Percentiles rank a stretch among this genome's conserved stretches.
phyloP scores from a whole-genome alignment of 805 yeast genomes.

The Wickerhamomyces ciferrii region DNA sequence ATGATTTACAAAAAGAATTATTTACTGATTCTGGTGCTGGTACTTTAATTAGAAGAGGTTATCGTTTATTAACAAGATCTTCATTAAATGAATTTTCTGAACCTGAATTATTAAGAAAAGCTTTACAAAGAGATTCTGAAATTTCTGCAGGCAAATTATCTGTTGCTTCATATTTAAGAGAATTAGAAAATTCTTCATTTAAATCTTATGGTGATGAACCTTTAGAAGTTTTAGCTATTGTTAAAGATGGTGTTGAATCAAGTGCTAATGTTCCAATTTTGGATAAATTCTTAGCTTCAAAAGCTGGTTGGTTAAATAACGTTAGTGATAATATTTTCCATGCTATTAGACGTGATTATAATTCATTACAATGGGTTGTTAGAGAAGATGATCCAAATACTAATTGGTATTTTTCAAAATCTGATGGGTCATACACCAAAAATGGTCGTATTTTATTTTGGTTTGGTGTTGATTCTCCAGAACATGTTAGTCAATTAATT shows the following conservation, averaged over 20 bases:
- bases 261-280: constrained; percentile 52
- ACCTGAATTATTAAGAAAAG: constrained; percentile 73
- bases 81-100: constrained; percentile 63
- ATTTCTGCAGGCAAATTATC: constrained; percentile 64
- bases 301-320: constrained; percentile 95
- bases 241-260: constrained; percentile 40
- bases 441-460: constrained; percentile 90
- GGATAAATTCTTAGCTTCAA: constrained; percentile 82
- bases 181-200: constrained; percentile 56
- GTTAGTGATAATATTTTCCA: constrained; percentile 93
- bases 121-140: constrained; percentile 72
- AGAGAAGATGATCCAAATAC: constrained; percentile 87
- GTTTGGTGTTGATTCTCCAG: constrained; percentile 77
- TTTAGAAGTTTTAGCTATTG: constrained; percentile 87
- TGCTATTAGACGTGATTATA: constrained; percentile 70
- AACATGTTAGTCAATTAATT: constrained; percentile 58
- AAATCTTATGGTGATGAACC: constrained; percentile 94
- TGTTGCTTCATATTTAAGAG: constrained; percentile 77
- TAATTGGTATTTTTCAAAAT: constrained; percentile 85
- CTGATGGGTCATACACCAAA: constrained; percentile 90
- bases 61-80: constrained; percentile 71
- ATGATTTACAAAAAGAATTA: constrained; percentile 92
- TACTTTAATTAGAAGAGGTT: constrained; percentile 95
- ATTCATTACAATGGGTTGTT: constrained; percentile 80
- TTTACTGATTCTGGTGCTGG: constrained; percentile 99